Conservation (phyloP, 1,284 basidiomycete genomes). For the Sporisorium scitamineum region DNA sequence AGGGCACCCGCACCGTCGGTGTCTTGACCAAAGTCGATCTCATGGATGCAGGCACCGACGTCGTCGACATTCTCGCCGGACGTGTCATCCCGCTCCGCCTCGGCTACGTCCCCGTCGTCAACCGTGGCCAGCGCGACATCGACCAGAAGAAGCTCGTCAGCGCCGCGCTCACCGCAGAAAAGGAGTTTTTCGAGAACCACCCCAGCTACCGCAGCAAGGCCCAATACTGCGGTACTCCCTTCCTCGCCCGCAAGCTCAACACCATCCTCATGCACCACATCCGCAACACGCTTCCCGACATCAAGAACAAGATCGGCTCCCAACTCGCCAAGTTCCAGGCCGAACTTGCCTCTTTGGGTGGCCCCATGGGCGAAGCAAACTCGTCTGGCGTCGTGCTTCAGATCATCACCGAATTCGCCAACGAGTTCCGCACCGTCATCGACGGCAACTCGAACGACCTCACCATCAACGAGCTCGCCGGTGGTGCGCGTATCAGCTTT, state of each 20-base stretch:
- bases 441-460: constrained; percentile 96
- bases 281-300: constrained; percentile 97
- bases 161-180: constrained; percentile 86
- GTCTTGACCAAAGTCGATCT: constrained; percentile 96
- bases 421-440: constrained; percentile 97
- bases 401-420: constrained; percentile 98
- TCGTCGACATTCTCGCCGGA: constrained; percentile 93
- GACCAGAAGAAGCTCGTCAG: constrained; percentile 86
- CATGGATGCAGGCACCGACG: constrained; percentile 99
- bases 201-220: constrained; percentile 95
- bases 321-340: constrained; percentile 99
- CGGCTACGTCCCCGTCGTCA: constrained; percentile 97
- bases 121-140: constrained; percentile 97
- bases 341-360: constrained; percentile 95
- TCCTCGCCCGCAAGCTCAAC: constrained; percentile 92
- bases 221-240: constrained; percentile 95
- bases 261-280: constrained; percentile 97
- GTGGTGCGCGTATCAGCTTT: constrained; percentile 97
- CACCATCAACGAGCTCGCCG: constrained; percentile 97
- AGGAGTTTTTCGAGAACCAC: constrained; percentile 91
- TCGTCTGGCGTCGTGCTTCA: constrained; percentile 75
- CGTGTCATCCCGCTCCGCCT: constrained; percentile 96
- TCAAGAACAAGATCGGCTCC: constrained; percentile 98
- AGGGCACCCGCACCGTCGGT: constrained; percentile 93
- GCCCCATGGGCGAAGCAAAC: constrained; percentile 93